These are phyloP conservation scores for Fusarium goolgardi DNA, from an alignment of 2,329 filamentous ascomycete species.

Conservation along the genomic window DNA sequence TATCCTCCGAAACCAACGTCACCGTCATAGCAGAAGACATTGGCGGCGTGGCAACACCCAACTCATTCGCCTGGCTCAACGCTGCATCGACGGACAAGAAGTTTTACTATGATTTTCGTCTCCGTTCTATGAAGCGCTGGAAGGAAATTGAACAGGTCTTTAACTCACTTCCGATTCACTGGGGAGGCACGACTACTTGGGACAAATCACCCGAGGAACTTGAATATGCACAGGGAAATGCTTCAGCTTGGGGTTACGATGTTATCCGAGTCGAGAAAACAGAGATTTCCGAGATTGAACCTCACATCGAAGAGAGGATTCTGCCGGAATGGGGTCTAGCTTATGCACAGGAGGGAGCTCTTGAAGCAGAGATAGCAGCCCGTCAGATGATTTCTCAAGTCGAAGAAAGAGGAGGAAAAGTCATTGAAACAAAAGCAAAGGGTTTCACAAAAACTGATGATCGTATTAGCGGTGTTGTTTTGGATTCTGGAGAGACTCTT, in stretches of 20 bases:
- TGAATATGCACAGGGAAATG: neutral
- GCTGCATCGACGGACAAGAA: slow-evolving; percentile 20
- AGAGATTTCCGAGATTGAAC: slow-evolving; percentile 6
- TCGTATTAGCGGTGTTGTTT: neutral
- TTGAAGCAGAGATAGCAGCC: slow-evolving; percentile 32
- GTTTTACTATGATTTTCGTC: slow-evolving; percentile 35
- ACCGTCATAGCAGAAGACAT: slow-evolving; percentile 33
- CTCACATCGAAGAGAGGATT: neutral
- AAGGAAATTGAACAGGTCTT: slow-evolving; percentile 13
- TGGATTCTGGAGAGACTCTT: slow-evolving; percentile 17
- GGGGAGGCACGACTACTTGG: slow-evolving; percentile 34
- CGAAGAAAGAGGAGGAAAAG: neutral
- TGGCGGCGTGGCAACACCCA: slow-evolving; percentile 22
- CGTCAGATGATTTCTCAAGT: slow-evolving; percentile 17
- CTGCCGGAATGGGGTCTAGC: slow-evolving; percentile 25
- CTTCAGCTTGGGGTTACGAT: slow-evolving; percentile 28
- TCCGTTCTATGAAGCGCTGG: slow-evolving; percentile 32
- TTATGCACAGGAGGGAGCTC: slow-evolving; percentile 25
- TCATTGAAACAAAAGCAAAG: neutral
- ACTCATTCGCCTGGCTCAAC: slow-evolving; percentile 37
- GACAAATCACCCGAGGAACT: slow-evolving; percentile 17
- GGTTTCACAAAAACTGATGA: neutral
- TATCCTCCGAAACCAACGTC: slow-evolving; percentile 22
- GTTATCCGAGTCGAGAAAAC: neutral
- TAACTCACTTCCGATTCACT: slow-evolving; percentile 21